Base-by-base conservation (phyloP, 345 rosid species). In the Populus davidiana region DNA sequence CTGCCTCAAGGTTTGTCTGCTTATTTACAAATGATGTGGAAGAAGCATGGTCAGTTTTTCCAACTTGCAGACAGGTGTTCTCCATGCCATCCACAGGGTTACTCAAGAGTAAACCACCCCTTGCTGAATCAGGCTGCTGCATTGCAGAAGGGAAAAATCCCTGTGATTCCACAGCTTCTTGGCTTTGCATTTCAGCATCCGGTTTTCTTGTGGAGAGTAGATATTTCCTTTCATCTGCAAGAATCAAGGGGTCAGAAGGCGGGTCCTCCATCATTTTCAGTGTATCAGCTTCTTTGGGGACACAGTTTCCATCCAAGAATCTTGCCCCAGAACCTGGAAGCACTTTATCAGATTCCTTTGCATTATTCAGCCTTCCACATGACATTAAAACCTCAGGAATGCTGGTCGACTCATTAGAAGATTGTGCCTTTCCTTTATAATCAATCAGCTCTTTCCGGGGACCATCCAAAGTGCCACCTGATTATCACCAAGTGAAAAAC, bases 211-310 rank as follows among this genome's bases (percentile, higher is more conserved):
- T 50, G 74, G 85, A 76, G 61, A 83, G 74, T 69, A 71, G 73
- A 76, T 81, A 79, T 69, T 84, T 87, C 81, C 87, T 88, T 73
- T 87, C 90, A 81, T 90, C 93, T 63, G 83, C 79, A 78, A 72
- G 75, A 52, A 81, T 65, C 14, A 80, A 79, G 68, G 75, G 79
- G 35, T 86, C 84, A 75, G 85, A 70, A 70, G 76, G 74, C 56
- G 70, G 76, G 23, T 83, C 90, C 78, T 79, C 94, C 83, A 85
- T 43, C 41, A 63, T 38, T 66, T 80, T 90, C 70, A 85, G 71
- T 43, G 85, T 87, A 61, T 78, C 92, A 27, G 76, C 80, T 80
- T 88, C 91, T 81, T 70, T 89, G 38, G 78, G 75, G 7, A 77
- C 69, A 70, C 79, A 79, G 75, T 90, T 90, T 70, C 79, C 78